phyloP scores from a whole-genome alignment of 2,329 filamentous ascomycete genomes.

The Venturiaceae sp. region DNA sequence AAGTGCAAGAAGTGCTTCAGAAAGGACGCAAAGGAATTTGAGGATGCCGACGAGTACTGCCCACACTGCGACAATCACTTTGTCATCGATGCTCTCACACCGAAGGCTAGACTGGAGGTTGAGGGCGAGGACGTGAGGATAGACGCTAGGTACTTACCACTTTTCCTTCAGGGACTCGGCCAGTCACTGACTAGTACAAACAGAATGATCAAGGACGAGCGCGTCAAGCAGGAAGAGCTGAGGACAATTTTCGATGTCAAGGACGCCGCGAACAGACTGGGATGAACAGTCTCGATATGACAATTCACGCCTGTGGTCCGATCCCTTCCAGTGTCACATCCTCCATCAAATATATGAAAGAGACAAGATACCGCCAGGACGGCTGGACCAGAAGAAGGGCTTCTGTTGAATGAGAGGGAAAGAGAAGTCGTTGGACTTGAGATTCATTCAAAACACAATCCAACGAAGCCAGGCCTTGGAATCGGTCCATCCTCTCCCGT shows the following conservation, averaged over 20 bases:
- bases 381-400: background rate
- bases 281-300: constrained; percentile 42
- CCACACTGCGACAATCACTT: constrained; percentile 99
- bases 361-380: background rate
- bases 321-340: background rate
- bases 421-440: too few relatives aligned
- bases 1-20: constrained; percentile 99
- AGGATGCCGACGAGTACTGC: constrained; percentile 96
- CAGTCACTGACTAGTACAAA: background rate
- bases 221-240: constrained; percentile 51
- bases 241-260: constrained; percentile 68
- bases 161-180: too few relatives aligned
- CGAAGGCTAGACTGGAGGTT: constrained; percentile 72
- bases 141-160: constrained; percentile 50
- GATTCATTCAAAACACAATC: background rate
- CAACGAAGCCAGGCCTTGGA: background rate
- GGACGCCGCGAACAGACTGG: constrained; percentile 64
- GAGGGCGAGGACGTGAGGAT: constrained; percentile 86
- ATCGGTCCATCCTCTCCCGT: background rate
- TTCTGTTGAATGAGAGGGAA: background rate
- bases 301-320: background rate
- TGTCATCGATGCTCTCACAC: constrained; percentile 77
- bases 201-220: constrained; percentile 85
- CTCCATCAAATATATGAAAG: background rate
- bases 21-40: constrained; percentile 84